Evolutionary conservation across 495 filamentous ascomycete species (phyloP).

Genomic region (Aspergillus ellipticus): DNA sequence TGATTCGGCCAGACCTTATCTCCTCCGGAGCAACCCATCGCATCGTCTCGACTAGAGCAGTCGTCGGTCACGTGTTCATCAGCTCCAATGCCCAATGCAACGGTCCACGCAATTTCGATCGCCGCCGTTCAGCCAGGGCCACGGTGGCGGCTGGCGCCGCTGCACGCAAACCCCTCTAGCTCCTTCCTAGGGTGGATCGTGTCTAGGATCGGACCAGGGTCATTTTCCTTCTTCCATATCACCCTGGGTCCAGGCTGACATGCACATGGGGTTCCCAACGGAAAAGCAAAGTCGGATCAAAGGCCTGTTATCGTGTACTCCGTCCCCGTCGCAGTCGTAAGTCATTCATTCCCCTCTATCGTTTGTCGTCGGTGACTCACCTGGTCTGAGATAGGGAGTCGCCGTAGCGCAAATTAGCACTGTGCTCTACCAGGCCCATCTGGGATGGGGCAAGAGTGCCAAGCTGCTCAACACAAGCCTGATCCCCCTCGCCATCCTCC

Average conservation of each 20-base stretch:
- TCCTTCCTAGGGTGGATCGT: too few species aligned
- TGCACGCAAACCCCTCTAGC: too few species aligned
- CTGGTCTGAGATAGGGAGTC: background rate
- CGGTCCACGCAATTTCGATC: background rate
- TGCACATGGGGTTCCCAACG: too few species aligned
- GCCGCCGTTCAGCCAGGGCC: background rate
- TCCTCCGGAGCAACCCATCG: background rate
- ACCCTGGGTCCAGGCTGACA: too few species aligned
- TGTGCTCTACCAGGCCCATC: conserved; percentile 4
- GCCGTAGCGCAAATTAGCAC: conserved; percentile 4
- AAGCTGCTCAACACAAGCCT: conserved; percentile 12
- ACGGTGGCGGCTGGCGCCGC: too few species aligned
- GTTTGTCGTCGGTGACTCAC: background rate
- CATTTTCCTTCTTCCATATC: too few species aligned
- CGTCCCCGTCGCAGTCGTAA: conserved; percentile 17
- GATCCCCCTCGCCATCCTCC: conserved; percentile 25
- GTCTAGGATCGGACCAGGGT: too few species aligned
- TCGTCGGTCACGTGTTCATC: too few species aligned
- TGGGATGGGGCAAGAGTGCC: conserved; percentile 6
- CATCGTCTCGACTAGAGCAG: background rate
- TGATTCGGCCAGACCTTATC: too few species aligned
- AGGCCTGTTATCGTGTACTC: too few species aligned
- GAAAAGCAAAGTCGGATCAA: too few species aligned
- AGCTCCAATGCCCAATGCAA: background rate
- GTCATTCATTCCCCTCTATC: background rate